Base-by-base conservation (phyloP, 495 filamentous ascomycete species). In the Acidomyces sp. region DNA sequence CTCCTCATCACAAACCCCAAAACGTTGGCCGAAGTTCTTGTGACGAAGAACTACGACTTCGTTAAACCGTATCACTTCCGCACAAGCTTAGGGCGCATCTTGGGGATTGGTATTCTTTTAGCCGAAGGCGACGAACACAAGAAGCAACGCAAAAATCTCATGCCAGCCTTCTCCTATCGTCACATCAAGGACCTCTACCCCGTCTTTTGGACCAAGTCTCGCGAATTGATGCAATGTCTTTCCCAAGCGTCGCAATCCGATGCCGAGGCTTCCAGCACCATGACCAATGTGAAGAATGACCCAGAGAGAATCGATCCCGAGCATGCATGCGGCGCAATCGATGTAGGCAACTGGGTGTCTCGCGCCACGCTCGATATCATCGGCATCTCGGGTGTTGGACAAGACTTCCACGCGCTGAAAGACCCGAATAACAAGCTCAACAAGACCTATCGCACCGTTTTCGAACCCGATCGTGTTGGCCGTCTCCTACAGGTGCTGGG, bases 111-210 rank as follows among this genome's bases (percentile, higher is more conserved):
- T 0, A 48, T 96, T 0, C 61, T 94, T 9, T 64, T 94, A 4
- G 79, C 83, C 1, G 87, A 95, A 58, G 86, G 86, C 16, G 79
- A 86, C 10, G 82, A 83, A 44, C 85, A 93, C 54, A 85, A 78
- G 64, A 64, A 67, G 32, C 85, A 93, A 66, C 69, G 87, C 10
- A 83, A 77, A 51, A 75, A 78, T 35, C 66, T 94, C 2, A 73
- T 81, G 66, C 86, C 85, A 1, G 86, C 85, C 0, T 96, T 95
- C 53, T 64, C 76, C 10, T 93, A 80, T 54, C 70, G 83, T 13
- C 87, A 93, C 51, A 63, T 93, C 56, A 92, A 92, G 54, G 74
- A 90, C 37, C 68, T 93, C 0, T 90, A 90, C 39, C 77, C 86
- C 0, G 52, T 78, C 2, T 93, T 95, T 61, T 94, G 85, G 85